phyloP scores from a whole-genome alignment of 2,329 filamentous ascomycete species.

The Paracorniculantispora psalliotae region DNA sequence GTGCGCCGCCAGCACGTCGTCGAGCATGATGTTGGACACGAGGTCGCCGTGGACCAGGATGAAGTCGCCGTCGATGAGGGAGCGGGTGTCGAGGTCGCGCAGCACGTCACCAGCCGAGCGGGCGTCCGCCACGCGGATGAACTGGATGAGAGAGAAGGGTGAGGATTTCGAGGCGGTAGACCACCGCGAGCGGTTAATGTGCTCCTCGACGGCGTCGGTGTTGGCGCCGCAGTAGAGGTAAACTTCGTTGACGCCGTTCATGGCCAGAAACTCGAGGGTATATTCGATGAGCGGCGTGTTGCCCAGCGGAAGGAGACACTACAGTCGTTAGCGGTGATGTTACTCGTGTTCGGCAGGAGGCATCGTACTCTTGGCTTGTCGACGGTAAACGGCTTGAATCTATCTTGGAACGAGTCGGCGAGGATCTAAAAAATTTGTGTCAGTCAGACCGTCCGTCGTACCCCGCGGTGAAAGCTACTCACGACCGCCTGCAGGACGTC shows the following conservation, averaged over 20 bases:
- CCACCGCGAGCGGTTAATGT: conserved; percentile 73
- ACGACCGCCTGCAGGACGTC: conserved; percentile 55
- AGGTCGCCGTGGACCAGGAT: conserved; percentile 89
- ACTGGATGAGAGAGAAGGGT: conserved; percentile 74
- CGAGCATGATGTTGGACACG: conserved; percentile 84
- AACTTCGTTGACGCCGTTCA: conserved; percentile 91
- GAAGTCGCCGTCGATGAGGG: conserved; percentile 84
- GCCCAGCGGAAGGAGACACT: conserved; percentile 90
- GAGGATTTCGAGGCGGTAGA: conserved; percentile 52
- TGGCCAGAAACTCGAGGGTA: conserved; percentile 91
- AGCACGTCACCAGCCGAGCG: conserved; percentile 90
- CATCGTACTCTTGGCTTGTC: conserved; percentile 75
- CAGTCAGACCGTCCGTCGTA: conserved; percentile 7
- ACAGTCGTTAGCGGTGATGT: conserved; percentile 20
- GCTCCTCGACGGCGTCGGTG: conserved; percentile 78
- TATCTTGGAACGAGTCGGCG: conserved; percentile 89
- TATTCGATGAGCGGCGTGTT: conserved; percentile 97
- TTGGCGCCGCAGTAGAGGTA: conserved; percentile 89
- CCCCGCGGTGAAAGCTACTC: conserved; percentile 25
- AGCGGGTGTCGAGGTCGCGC: conserved; percentile 83
- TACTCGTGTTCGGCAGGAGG: background rate
- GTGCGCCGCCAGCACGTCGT: conserved; percentile 71
- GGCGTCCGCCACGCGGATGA: conserved; percentile 78
- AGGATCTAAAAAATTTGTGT: conserved; percentile 56
- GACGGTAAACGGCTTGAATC: conserved; percentile 84